phyloP scores from a whole-genome alignment of 108 stramenopile genomes.

The Discostella stelligeroides region DNA sequence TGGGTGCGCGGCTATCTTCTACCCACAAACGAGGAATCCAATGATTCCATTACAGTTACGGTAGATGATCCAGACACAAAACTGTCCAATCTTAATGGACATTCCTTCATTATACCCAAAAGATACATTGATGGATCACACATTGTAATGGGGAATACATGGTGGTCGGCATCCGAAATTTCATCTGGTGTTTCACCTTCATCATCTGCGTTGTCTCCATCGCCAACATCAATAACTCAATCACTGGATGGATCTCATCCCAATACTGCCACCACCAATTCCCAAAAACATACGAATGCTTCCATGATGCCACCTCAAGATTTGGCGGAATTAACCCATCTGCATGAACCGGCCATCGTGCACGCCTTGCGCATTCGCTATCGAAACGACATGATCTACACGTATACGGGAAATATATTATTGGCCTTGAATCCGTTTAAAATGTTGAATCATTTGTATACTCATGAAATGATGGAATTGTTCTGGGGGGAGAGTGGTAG shows the following conservation, averaged over 20 bases:
- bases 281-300: neutral
- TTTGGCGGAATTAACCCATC: constrained; percentile 75
- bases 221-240: constrained; percentile 20
- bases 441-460: constrained; percentile 39
- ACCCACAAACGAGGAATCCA: neutral
- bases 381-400: constrained; percentile 77
- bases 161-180: constrained; percentile 19
- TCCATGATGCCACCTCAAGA: constrained; percentile 68
- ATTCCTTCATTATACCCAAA: constrained; percentile 20
- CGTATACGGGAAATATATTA: constrained; percentile 88
- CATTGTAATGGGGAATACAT: constrained; percentile 40
- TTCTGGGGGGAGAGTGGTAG: constrained; percentile 20
- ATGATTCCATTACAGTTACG: constrained; percentile 25
- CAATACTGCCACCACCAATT: neutral
- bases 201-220: neutral
- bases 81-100: constrained; percentile 12
- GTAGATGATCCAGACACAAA: constrained; percentile 15
- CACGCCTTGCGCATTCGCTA: constrained; percentile 69
- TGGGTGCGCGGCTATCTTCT: constrained; percentile 38
- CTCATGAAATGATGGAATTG: constrained; percentile 30
- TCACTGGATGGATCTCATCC: neutral
- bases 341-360: constrained; percentile 89
- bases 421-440: constrained; percentile 92
- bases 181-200: no score
- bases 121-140: constrained; percentile 22